These are phyloP conservation scores for Arctium lappa DNA, from an alignment of 129 eudicot species.

Conservation along the genomic window DNA sequence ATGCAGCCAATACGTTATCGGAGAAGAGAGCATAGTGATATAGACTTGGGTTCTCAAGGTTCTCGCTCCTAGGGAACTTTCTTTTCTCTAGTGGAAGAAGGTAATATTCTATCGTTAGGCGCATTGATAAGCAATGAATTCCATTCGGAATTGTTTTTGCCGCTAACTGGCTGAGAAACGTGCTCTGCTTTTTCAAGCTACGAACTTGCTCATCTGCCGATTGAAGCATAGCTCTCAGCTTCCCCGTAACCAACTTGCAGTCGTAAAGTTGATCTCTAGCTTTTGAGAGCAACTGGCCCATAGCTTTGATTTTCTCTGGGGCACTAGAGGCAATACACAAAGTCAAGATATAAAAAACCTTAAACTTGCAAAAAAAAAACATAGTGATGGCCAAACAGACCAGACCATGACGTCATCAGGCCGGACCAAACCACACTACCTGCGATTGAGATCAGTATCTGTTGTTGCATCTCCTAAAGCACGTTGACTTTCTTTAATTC, in stretches of 20 bases:
- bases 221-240: conserved; percentile 95
- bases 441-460: conserved; percentile 70
- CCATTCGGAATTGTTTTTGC: conserved; percentile 97
- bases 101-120: conserved; percentile 80
- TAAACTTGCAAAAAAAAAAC: background rate
- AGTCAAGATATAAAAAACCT: background rate
- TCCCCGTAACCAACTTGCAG: conserved; percentile 83
- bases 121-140: conserved; percentile 83
- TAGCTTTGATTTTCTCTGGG: conserved; percentile 71
- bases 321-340: conserved; percentile 46
- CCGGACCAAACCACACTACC: conserved; percentile 36
- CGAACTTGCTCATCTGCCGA: conserved; percentile 95
- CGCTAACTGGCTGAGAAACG: conserved; percentile 91
- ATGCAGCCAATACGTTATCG: conserved; percentile 96
- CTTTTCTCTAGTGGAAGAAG: conserved; percentile 77
- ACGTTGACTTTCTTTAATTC: conserved; percentile 84
- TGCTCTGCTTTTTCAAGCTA: conserved; percentile 91
- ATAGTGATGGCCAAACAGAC: background rate
- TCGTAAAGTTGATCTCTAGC: conserved; percentile 81
- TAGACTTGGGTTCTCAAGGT: conserved; percentile 71
- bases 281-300: conserved; percentile 78
- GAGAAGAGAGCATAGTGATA: conserved; percentile 95
- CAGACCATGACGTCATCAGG: too few species aligned
- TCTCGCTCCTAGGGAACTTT: conserved; percentile 75
- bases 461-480: conserved; percentile 75